Evolutionary conservation across 257 asterid genomes (phyloP).

Genomic region (Oldenlandia corymbosa): DNA sequence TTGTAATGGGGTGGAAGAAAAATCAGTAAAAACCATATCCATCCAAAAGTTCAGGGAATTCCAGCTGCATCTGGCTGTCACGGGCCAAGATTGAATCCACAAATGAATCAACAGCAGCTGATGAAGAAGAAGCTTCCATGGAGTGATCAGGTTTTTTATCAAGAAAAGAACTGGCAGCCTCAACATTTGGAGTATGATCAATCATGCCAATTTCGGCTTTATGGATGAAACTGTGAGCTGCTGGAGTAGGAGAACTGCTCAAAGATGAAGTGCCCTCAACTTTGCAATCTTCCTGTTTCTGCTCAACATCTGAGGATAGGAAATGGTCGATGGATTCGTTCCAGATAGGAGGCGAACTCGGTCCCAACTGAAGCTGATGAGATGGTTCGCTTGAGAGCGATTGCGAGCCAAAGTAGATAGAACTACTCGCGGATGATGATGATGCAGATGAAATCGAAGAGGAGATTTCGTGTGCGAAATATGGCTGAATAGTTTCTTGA

Average conservation of each 20-base stretch:
- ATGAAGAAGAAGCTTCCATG: conserved; percentile 18
- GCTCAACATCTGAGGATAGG: conserved; percentile 10
- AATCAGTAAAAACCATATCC: conserved; percentile 44
- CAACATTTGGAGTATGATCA: conserved; percentile 5
- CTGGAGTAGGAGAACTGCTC: conserved; percentile 10
- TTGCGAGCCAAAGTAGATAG: conserved; percentile 32
- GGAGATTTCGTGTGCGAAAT: conserved; percentile 32
- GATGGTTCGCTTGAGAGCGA: conserved; percentile 32
- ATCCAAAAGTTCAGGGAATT: conserved; percentile 52
- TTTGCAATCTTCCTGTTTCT: conserved; percentile 21
- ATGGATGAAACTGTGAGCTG: neutral
- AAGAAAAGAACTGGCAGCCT: neutral
- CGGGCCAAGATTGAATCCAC: conserved; percentile 75
- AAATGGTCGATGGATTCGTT: conserved; percentile 37
- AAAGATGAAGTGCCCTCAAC: conserved; percentile 15
- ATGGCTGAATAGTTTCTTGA: conserved; percentile 32
- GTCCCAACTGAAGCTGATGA: conserved; percentile 22
- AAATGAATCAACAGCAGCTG: conserved; percentile 48
- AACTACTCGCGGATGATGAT: conserved; percentile 28
- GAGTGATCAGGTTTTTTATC: conserved; percentile 10
- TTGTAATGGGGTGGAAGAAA: neutral
- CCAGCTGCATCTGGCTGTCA: conserved; percentile 59
- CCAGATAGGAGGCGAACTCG: conserved; percentile 35
- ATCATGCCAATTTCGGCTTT: neutral
- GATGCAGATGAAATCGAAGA: conserved; percentile 35